Evolutionary conservation across 2,329 filamentous ascomycete species (phyloP), one percentile per base, ranked within the genome.

Genomic region (Stemphylium lycopersici): DNA sequence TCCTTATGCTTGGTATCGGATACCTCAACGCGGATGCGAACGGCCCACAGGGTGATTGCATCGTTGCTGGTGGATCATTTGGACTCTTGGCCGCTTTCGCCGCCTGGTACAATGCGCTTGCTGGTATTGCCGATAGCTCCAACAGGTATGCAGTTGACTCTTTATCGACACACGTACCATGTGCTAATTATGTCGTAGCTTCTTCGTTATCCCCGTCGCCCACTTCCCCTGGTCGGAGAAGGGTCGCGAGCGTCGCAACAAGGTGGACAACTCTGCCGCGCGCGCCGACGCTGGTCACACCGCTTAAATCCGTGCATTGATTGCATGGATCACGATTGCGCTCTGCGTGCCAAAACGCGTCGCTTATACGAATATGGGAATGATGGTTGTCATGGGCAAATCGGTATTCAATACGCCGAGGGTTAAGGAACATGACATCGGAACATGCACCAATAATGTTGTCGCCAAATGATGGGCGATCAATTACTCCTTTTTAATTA

Each of bases 161-260:
- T 26, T 5, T 15, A 5, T 16, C 8, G 3, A 34, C 8, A 34
- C n/a, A 7, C 6, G 29, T 7, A 13, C 5, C 29, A 38, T 13
- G 10, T 50, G 34, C 59, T 69, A 43, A 68, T 45, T 24, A 6
- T 37, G 26, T 16, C 50, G 10, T 10, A 95, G 91, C 81, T 96
- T 96, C 87, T 95, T 96, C 82, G 83, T 95, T 76, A 86, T 96
- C 58, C 93, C 93, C 46, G 92, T 97, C 60, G 88, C 90, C 68
- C 92, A 96, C 82, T 96, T 97, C 83, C 93, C 93, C 48, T 97
- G 93, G 93, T 93, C 90, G 40, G 74, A 76, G 52, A 76, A 76
- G 69, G 74, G 72, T 56, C 72, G 73, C 42, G 74, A 76, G 61
- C 58, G 63, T 7, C 74, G 74, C 55, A 43, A 56, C 38, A 76